Conservation (phyloP, 73 alveolate species). For the Stentor coeruleus region DNA sequence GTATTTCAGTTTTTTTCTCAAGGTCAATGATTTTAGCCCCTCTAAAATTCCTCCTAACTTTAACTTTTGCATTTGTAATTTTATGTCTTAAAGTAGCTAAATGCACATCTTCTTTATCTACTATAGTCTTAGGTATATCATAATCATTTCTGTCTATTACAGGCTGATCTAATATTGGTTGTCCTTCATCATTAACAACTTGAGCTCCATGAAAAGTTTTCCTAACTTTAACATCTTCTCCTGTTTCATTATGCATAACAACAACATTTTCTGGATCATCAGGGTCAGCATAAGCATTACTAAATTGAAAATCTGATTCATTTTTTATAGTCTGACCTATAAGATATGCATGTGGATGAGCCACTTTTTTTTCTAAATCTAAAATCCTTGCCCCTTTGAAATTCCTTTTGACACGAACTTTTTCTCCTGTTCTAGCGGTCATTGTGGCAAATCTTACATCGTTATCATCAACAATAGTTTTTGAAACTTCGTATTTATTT, state of each 20-base stretch:
- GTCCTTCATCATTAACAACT: background rate
- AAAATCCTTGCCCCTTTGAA: slow-evolving; percentile 22
- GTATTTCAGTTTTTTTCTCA: background rate
- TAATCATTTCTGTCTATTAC: slow-evolving; percentile 16
- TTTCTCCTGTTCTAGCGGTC: slow-evolving; percentile 4
- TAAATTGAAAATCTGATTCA: background rate
- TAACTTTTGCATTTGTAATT: background rate
- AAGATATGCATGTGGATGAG: background rate
- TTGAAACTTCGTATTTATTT: background rate
- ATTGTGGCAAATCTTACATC: slow-evolving; percentile 8
- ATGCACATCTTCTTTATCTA: slow-evolving; percentile 24
- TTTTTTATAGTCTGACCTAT: slow-evolving; percentile 7
- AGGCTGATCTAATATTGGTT: background rate
- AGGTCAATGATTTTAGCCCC: slow-evolving; percentile 24
- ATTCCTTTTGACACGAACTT: slow-evolving; percentile 21
- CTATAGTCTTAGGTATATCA: background rate
- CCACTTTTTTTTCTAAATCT: slow-evolving; percentile 4
- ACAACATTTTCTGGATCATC: slow-evolving; percentile 5
- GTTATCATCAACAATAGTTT: background rate
- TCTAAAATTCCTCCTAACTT: slow-evolving; percentile 15
- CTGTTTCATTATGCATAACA: slow-evolving; percentile 23
- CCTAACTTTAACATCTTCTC: slow-evolving; percentile 13
- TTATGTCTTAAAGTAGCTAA: background rate
- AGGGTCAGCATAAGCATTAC: slow-evolving; percentile 13
- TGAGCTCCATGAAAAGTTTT: slow-evolving; percentile 19